A percentile compares a stretch with the other conserved stretches of the same genome.
Evolutionary conservation across 805 yeast species (phyloP).

Genomic region (Ogataea saltuana): DNA sequence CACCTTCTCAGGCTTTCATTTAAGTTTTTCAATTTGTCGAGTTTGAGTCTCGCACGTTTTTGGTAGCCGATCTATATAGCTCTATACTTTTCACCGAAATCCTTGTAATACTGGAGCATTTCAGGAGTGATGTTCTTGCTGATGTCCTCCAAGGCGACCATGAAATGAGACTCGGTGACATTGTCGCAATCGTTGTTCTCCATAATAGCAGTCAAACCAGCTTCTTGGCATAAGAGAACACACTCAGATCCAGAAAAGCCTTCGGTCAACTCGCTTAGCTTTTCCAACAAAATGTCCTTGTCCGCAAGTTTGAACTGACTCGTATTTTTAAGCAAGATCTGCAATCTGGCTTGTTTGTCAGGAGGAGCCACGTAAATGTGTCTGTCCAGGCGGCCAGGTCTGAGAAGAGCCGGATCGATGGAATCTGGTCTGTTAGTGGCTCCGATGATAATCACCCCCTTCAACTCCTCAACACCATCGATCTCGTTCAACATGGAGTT

Average conservation of each 20-base stretch:
- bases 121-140: slow-evolving; percentile 81
- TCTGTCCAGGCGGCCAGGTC: slow-evolving; percentile 96
- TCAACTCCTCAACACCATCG: slow-evolving; percentile 94
- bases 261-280: slow-evolving; percentile 64
- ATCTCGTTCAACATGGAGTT: slow-evolving; percentile 92
- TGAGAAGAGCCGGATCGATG: slow-evolving; percentile 86
- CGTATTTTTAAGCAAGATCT: slow-evolving; percentile 73
- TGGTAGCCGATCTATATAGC: slow-evolving; percentile 15
- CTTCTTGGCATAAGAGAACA: slow-evolving; percentile 88
- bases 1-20: not conserved
- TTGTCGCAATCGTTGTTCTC: slow-evolving; percentile 56
- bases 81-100: slow-evolving; percentile 44
- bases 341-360: slow-evolving; percentile 73
- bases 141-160: slow-evolving; percentile 64
- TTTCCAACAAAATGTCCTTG: slow-evolving; percentile 44
- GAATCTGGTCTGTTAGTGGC: slow-evolving; percentile 96
- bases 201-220: slow-evolving; percentile 92
- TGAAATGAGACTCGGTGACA: slow-evolving; percentile 62
- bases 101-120: slow-evolving; percentile 75
- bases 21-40: not conserved
- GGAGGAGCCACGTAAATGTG: slow-evolving; percentile 94
- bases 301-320: slow-evolving; percentile 56
- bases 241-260: slow-evolving; percentile 98
- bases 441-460: slow-evolving; percentile 91
- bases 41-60: slow-evolving; percentile 6